Base-by-base conservation (phyloP, 2,329 filamentous ascomycete genomes). In the Stagonosporopsis chrysanthemi region DNA sequence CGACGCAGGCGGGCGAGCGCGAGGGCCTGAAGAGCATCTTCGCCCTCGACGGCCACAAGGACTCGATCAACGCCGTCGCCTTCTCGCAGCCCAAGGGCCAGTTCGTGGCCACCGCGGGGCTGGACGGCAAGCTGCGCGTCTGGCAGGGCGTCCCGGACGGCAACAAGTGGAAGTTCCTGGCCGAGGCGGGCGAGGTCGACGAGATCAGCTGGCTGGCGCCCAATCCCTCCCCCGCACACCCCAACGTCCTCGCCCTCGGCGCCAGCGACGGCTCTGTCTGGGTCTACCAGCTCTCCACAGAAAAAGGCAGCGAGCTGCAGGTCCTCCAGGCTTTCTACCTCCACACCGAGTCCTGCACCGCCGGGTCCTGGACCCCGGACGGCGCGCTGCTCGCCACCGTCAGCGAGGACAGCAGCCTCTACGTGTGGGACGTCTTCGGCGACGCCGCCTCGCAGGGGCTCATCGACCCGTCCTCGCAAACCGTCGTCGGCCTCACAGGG, bases 311-410 rank as follows among this genome's bases (percentile, higher is more conserved):
- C 29, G 83, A 90, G 7, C 82, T 98, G 50, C 88, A 89, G 68
- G 95, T 98, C 71, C 84, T 96, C 5, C 91, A 97, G 80, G 90
- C 90, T 24, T 97, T 95, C 80, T 97, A 97, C 82, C 83, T 96
- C 24, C 95, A 98, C 80, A 94, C 90, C 3, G 89, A 80, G 17
- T 80, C 90, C 26, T 96, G 90, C 79, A 98, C 95, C 1, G 94
- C 93, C 7, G 95, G 95, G 57, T 83, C 90, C 2, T 99, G 95
- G 93, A 91, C 91, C 0, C 85, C 91, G 4, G 93, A 97, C 74
- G 95, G 95, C 48, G 87, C 87, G 28, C 81, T 98, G 15, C 84
- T 99, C 1, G 91, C 90, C 6, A 97, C 93, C 0, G 91, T 98
- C 4, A 88, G 89, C 40, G 94, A 98, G 74, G 94, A 98, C 76